Percentiles rank a stretch among this genome's conserved stretches.
Evolutionary conservation across 2,329 filamentous ascomycete genomes (phyloP).

Genomic region (Hypoxylon sp.): DNA sequence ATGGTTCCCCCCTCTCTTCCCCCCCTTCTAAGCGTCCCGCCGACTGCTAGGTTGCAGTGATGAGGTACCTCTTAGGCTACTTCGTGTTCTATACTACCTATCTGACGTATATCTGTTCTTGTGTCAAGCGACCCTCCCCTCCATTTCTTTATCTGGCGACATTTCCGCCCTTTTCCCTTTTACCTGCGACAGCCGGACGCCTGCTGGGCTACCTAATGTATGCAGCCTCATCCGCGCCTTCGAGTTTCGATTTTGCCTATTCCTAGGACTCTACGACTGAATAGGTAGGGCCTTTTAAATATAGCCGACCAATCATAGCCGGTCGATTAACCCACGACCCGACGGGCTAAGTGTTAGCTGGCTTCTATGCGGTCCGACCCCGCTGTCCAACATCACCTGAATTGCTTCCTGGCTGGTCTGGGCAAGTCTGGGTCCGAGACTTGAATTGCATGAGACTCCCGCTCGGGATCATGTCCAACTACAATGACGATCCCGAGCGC

Average conservation of each 20-base stretch:
- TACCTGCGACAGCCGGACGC: conserved; percentile 13
- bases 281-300: conserved; percentile 29
- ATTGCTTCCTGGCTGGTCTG: conserved; percentile 33
- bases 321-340: conserved; percentile 38
- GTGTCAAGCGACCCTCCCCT: conserved; percentile 28
- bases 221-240: conserved; percentile 12
- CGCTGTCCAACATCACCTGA: conserved; percentile 38
- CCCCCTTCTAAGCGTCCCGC: conserved; percentile 13
- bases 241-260: conserved; percentile 40
- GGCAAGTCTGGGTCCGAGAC: conserved; percentile 32
- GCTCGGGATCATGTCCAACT: conserved; percentile 37
- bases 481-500: conserved; percentile 36
- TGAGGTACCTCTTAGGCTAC: conserved; percentile 29
- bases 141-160: conserved; percentile 21
- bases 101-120: conserved; percentile 8
- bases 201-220: background rate
- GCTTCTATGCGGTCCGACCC: conserved; percentile 30
- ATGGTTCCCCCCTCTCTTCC: conserved; percentile 10
- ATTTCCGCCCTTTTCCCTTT: conserved; percentile 12
- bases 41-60: conserved; percentile 24
- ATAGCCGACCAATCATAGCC: conserved; percentile 42
- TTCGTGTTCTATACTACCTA: conserved; percentile 30
- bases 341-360: conserved; percentile 32
- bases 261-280: conserved; percentile 27
- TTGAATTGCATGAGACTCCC: conserved; percentile 33